Conservation (phyloP, 2,329 filamentous ascomycete species). For the Ascochyta fabae region DNA sequence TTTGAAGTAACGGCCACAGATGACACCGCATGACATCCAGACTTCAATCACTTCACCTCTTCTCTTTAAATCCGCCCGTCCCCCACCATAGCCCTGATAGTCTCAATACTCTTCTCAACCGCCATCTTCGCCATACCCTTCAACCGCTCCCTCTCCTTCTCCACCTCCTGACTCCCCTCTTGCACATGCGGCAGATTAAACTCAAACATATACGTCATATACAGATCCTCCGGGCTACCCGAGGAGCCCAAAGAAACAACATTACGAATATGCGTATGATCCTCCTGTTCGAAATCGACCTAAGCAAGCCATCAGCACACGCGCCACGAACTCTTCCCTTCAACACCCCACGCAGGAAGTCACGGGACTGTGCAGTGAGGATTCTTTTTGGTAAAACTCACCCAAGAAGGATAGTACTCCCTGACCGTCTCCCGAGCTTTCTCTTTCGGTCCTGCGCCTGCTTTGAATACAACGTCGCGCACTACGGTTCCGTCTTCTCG, state of each 20-base stretch:
- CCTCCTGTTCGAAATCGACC: slow-evolving; percentile 56
- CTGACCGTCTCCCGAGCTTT: slow-evolving; percentile 49
- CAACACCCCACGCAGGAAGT: no score
- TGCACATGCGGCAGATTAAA: slow-evolving; percentile 46
- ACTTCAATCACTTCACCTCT: no score
- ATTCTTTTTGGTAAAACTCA: slow-evolving; percentile 21
- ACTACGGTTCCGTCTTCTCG: slow-evolving; percentile 43
- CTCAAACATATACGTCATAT: slow-evolving; percentile 58
- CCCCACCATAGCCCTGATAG: slow-evolving; percentile 52
- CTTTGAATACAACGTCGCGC: slow-evolving; percentile 51
- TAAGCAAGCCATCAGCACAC: slow-evolving; percentile 16
- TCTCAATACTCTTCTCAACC: slow-evolving; percentile 52
- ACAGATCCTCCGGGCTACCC: slow-evolving; percentile 42
- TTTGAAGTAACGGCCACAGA: no score
- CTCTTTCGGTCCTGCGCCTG: slow-evolving; percentile 35
- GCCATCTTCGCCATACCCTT: slow-evolving; percentile 49
- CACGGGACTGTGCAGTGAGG: no score
- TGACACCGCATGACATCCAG: no score
- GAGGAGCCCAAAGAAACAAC: slow-evolving; percentile 51
- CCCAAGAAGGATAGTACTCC: slow-evolving; percentile 50
- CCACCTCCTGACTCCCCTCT: slow-evolving; percentile 45
- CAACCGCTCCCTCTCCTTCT: slow-evolving; percentile 33
- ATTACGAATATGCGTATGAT: slow-evolving; percentile 54
- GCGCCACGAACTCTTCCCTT: no score
- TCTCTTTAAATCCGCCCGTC: slow-evolving; percentile 41